Evolutionary conservation across 441 rosid species (phyloP).

Genomic region (Bocquillonia castaneifolia): DNA sequence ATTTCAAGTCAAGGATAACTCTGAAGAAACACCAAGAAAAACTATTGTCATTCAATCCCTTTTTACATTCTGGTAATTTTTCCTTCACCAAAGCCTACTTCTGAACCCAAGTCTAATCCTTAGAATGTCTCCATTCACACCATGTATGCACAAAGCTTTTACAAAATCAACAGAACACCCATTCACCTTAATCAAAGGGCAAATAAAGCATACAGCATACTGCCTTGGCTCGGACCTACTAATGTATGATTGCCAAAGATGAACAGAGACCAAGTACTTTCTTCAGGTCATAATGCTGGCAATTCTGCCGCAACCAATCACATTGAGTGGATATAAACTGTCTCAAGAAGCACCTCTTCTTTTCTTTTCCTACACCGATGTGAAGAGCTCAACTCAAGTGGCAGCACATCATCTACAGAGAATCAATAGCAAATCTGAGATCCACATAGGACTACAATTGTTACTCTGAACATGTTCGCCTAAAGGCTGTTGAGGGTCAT

Average conservation of each 20-base stretch:
- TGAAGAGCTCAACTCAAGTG: not conserved
- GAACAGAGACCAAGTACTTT: not conserved
- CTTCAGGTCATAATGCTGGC: not conserved
- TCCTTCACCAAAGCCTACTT: not conserved
- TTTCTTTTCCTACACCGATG: not conserved
- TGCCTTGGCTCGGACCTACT: slow-evolving; percentile 16
- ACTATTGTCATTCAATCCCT: not conserved
- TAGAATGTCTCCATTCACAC: not conserved
- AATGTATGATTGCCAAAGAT: slow-evolving; percentile 10
- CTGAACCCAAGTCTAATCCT: not conserved
- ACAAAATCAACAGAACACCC: slow-evolving; percentile 9
- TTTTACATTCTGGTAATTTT: not conserved
- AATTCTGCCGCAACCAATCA: not conserved
- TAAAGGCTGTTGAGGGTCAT: not conserved
- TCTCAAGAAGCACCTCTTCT: not conserved
- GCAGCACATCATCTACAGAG: not conserved
- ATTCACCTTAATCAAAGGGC: not conserved
- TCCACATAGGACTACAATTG: not conserved
- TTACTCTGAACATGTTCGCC: not conserved
- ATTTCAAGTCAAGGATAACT: not conserved
- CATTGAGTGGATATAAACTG: not conserved
- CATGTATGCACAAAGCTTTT: slow-evolving; percentile 10
- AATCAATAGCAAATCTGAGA: not conserved
- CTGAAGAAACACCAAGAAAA: not conserved
- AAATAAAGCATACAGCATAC: not conserved